Evolutionary conservation across 2,329 filamentous ascomycete species (phyloP), one percentile per base, ranked within the genome.

Genomic region (Colletotrichum theobromicola): DNA sequence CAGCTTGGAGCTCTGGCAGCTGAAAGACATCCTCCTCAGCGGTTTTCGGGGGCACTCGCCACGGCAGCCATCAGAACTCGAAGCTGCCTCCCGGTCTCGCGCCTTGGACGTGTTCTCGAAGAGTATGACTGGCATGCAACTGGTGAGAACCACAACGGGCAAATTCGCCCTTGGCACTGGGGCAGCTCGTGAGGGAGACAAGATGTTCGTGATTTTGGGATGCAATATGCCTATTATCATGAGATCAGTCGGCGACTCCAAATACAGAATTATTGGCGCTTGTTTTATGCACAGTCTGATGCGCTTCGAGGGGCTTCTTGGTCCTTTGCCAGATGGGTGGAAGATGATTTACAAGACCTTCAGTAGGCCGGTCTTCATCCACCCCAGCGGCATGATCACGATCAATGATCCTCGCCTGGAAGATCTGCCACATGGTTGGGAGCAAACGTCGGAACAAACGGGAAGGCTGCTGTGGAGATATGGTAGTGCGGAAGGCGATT

Each of bases 401-500:
- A 24, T 28, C 16, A 28, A 57, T 24, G 53, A 57, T 10, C 53
- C 53, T 28, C 53, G 24, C 1, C 3, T 50, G 3, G 42, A 50
- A 13, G 42, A 50, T 5, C 5, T 50, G n/a, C n/a, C 42, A 4
- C 2, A 50, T 7, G 42, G 10, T 2, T 50, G 42, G 42, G 6
- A 50, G n/a, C 42, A 50, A 0, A 50, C 21, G n/a, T 50, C 42
- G 0, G 42, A 50, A 7, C 42, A 50, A 13, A 50, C n/a, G 6
- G 42, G 42, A 4, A 50, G 42, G 3, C 42, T 50, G n/a, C 42
- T 50, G 0, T 50, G 42, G 42, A 50, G n/a, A 50, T 13, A 50
- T 50, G 42, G 42, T 0, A 2, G 1, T n/a, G n/a, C n/a, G 5
- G 10, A 21, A 2, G 10, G n/a, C 42, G 42, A 50, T 2, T 50